These are phyloP conservation scores for Jatropha multifida DNA, from an alignment of 441 rosid genomes.

Conservation along the genomic window DNA sequence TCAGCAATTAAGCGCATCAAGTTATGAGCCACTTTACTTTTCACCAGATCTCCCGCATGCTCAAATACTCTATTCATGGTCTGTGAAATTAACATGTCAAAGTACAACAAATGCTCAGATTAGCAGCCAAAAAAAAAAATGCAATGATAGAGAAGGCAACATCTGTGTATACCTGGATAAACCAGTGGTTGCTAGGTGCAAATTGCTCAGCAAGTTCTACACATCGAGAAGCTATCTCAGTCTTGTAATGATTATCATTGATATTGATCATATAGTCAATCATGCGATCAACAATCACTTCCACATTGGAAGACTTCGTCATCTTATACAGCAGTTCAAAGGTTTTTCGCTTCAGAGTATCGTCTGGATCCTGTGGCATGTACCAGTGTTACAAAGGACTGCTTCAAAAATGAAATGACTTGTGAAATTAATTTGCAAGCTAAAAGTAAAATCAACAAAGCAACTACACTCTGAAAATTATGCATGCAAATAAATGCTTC, in stretches of 20 bases:
- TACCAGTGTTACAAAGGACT: slow-evolving; percentile 21
- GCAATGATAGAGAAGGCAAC: slow-evolving; percentile 19
- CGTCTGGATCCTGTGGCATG: slow-evolving; percentile 85
- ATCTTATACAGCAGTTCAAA: slow-evolving; percentile 90
- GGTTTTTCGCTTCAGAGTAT: slow-evolving; percentile 90
- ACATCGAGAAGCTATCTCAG: slow-evolving; percentile 95
- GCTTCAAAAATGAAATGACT: slow-evolving; percentile 10
- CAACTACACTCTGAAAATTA: background rate
- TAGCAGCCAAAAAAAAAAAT: slow-evolving; percentile 6
- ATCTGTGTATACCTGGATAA: slow-evolving; percentile 67
- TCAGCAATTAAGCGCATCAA: slow-evolving; percentile 96
- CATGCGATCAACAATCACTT: slow-evolving; percentile 97
- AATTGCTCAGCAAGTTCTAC: slow-evolving; percentile 96
- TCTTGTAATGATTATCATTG: slow-evolving; percentile 88
- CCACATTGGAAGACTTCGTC: slow-evolving; percentile 97
- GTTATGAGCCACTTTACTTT: slow-evolving; percentile 93
- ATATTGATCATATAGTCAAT: slow-evolving; percentile 95
- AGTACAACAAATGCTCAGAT: background rate
- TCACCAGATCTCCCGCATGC: slow-evolving; percentile 96
- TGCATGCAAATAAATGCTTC: background rate
- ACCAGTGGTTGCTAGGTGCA: slow-evolving; percentile 98
- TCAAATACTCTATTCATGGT: slow-evolving; percentile 96
- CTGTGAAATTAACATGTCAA: slow-evolving; percentile 40
- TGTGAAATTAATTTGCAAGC: slow-evolving; percentile 9
- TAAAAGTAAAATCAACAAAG: background rate